Evolutionary conservation across 768 basidiomycete species (phyloP).

Genomic region (Psilocybe cubensis): DNA sequence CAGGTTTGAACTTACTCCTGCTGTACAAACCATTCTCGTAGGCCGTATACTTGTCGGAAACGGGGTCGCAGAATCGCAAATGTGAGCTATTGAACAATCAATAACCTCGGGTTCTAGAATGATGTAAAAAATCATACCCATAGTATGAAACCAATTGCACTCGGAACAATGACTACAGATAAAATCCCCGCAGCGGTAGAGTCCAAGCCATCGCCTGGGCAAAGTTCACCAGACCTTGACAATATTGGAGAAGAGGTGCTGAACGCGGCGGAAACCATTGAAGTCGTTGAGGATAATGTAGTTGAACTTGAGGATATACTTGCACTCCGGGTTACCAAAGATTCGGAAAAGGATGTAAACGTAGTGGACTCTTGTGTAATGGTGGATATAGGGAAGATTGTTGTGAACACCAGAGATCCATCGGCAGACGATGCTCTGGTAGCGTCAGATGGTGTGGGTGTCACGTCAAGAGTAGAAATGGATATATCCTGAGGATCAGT

Average conservation of each 20-base stretch:
- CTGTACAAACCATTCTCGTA: conserved; percentile 79
- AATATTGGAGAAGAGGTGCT: conserved; percentile 25
- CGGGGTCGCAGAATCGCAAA: conserved; percentile 73
- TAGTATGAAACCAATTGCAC: conserved; percentile 59
- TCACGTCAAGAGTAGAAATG: conserved; percentile 1
- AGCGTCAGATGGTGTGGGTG: neutral
- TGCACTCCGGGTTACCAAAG: conserved; percentile 30
- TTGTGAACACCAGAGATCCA: conserved; percentile 32
- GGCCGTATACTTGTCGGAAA: conserved; percentile 71
- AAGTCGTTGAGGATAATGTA: conserved; percentile 19
- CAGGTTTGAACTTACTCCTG: conserved; percentile 72
- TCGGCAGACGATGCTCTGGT: conserved; percentile 1
- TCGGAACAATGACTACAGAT: conserved; percentile 59
- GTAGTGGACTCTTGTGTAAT: conserved; percentile 44
- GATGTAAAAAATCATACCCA: conserved; percentile 53
- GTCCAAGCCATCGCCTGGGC: conserved; percentile 70
- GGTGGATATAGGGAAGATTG: conserved; percentile 39
- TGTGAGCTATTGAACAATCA: conserved; percentile 43
- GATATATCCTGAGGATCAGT: conserved; percentile 5
- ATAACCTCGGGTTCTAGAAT: conserved; percentile 12
- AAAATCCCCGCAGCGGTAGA: conserved; percentile 64
- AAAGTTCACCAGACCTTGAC: conserved; percentile 42
- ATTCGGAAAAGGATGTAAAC: conserved; percentile 42
- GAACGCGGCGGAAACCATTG: conserved; percentile 25
- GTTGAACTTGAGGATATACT: conserved; percentile 22